Percentiles rank a stretch among this genome's conserved stretches.
phyloP scores from a whole-genome alignment of 2,329 filamentous ascomycete genomes.

The Fusarium pseudocircinatum region DNA sequence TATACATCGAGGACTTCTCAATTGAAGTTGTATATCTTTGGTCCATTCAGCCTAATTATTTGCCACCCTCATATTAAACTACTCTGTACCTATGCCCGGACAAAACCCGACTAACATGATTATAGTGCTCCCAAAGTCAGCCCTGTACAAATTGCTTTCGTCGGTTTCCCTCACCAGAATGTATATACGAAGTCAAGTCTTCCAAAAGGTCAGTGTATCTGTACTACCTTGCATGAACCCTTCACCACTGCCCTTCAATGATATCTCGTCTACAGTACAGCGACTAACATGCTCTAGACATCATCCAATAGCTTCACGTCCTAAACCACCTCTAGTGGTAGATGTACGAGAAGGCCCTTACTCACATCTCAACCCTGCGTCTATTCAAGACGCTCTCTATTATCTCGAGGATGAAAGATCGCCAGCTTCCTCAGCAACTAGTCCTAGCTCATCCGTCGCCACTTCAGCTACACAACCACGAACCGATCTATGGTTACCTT shows the following conservation, averaged over 20 bases:
- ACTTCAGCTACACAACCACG: neutral
- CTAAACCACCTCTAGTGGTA: constrained; percentile 27
- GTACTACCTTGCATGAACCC: neutral
- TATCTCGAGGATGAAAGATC: constrained; percentile 43
- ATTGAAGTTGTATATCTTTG: neutral
- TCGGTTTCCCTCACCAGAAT: constrained; percentile 61
- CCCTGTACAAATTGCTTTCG: constrained; percentile 64
- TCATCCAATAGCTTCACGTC: neutral
- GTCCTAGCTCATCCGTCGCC: neutral
- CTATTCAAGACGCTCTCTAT: constrained; percentile 48
- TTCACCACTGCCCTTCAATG: neutral
- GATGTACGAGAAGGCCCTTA: constrained; percentile 45
- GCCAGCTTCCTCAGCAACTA: neutral
- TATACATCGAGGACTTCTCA: neutral
- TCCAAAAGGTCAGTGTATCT: constrained; percentile 29
- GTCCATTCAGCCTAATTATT: neutral
- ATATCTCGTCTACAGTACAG: neutral
- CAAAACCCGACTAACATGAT: neutral
- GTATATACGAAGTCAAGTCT: constrained; percentile 55
- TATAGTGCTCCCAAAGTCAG: constrained; percentile 63
- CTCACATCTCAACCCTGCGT: constrained; percentile 50
- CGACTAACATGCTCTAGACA: constrained; percentile 16
- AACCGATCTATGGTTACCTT: constrained; percentile 39
- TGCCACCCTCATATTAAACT: neutral
- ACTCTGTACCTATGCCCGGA: neutral